Percentiles rank a stretch among this genome's conserved stretches.
phyloP scores from a whole-genome alignment of 352 stramenopile genomes.

The Phytophthora pisi region DNA sequence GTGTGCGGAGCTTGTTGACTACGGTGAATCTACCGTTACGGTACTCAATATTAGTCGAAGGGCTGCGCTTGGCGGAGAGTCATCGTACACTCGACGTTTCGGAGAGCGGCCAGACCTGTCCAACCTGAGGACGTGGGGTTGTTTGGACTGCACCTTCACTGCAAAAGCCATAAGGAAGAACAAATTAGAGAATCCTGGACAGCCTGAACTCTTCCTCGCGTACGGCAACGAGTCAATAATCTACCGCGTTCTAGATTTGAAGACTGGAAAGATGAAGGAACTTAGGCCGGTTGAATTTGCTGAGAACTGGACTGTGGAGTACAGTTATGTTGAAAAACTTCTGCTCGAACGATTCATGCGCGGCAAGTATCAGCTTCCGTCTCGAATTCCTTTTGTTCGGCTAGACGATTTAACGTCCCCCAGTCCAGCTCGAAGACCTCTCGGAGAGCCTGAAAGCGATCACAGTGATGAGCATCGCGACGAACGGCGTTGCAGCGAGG shows the following conservation, averaged over 20 bases:
- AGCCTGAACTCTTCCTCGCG: constrained; percentile 8
- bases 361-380: constrained; percentile 1
- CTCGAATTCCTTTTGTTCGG: constrained; percentile 8
- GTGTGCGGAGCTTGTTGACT: neutral
- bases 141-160: constrained; percentile 7
- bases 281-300: constrained; percentile 9
- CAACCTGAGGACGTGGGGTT: constrained; percentile 1
- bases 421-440: neutral
- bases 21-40: neutral
- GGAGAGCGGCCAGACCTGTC: neutral
- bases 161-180: constrained; percentile 17
- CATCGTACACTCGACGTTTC: neutral
- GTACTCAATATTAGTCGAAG: neutral
- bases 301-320: constrained; percentile 15
- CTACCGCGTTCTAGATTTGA: constrained; percentile 9
- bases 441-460: neutral
- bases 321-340: constrained; percentile 8
- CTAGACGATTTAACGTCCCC: neutral
- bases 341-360: constrained; percentile 7
- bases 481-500: constrained; percentile 9
- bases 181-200: constrained; percentile 1
- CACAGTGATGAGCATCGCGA: constrained; percentile 7
- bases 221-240: constrained; percentile 8
- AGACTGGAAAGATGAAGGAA: constrained; percentile 3
- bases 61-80: neutral